Percentiles rank a stretch among this genome's conserved stretches.
Conservation (phyloP, 805 yeast genomes). For the Sungouiozyma intestinalis region DNA sequence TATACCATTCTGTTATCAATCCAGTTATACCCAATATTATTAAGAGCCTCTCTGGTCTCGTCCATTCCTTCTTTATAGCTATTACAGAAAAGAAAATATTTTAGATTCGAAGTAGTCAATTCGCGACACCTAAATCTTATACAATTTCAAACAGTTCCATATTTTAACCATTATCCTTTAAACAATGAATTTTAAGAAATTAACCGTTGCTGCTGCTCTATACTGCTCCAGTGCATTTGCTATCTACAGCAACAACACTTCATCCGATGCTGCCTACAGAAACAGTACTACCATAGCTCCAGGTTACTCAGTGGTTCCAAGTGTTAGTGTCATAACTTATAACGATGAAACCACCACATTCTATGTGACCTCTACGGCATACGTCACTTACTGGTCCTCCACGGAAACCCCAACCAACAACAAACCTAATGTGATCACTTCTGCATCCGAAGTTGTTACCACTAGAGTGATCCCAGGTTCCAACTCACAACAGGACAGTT, state of each 20-base stretch:
- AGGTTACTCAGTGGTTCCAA: conserved; percentile 12
- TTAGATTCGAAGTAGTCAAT: too few relatives aligned
- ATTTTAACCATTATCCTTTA: neutral
- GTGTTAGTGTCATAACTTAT: conserved; percentile 11
- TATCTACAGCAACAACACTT: conserved; percentile 12
- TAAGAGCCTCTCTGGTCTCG: conserved; percentile 14
- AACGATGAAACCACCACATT: conserved; percentile 19
- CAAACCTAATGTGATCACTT: conserved; percentile 1
- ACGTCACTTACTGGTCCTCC: conserved; percentile 12
- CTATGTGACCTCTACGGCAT: conserved; percentile 17
- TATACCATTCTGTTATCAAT: neutral
- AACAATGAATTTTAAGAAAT: conserved; percentile 7
- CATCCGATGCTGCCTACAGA: conserved; percentile 1
- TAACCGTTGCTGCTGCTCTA: conserved; percentile 6
- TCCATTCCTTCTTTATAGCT: conserved; percentile 10
- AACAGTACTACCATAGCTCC: conserved; percentile 16
- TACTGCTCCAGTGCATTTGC: conserved; percentile 11
- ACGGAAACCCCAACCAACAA: neutral
- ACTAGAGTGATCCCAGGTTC: neutral
- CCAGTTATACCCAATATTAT: neutral
- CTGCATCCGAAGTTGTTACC: neutral
- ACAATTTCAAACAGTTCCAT: neutral
- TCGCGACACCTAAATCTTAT: too few relatives aligned
- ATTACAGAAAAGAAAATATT: neutral
- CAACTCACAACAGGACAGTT: neutral